Evolutionary conservation across 2,329 filamentous ascomycete genomes (phyloP).

Genomic region (Ramichloridium luteum): DNA sequence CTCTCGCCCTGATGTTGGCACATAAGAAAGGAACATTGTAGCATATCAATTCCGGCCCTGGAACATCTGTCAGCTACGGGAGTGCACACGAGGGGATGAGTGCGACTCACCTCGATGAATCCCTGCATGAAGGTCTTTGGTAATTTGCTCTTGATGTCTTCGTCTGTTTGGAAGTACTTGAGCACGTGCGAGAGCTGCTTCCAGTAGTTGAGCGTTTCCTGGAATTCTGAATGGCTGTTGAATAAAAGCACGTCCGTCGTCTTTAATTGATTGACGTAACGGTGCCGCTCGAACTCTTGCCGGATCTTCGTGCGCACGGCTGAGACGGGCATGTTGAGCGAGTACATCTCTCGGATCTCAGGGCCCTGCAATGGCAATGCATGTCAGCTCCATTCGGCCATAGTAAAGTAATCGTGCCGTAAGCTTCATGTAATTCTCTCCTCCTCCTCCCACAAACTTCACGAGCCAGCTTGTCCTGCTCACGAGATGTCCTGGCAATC

Average conservation of each 20-base stretch:
- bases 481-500: too few relatives aligned
- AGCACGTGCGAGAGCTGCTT: conserved; percentile 92
- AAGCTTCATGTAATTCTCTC: neutral
- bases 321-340: conserved; percentile 75
- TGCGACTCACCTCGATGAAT: conserved; percentile 84
- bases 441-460: too few relatives aligned
- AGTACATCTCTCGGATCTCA: conserved; percentile 96
- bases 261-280: conserved; percentile 79
- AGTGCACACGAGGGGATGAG: too few relatives aligned
- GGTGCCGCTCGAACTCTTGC: conserved; percentile 91
- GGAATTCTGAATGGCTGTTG: conserved; percentile 86
- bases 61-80: conserved; percentile 6
- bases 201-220: conserved; percentile 99
- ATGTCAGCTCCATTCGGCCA: conserved; percentile 11
- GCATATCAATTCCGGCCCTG: conserved; percentile 17
- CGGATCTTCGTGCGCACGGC: conserved; percentile 83
- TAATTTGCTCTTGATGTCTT: conserved; percentile 60
- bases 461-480: too few relatives aligned
- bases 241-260: conserved; percentile 83
- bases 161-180: conserved; percentile 90
- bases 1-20: too few relatives aligned
- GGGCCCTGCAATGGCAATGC: conserved; percentile 53
- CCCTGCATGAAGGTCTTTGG: conserved; percentile 85
- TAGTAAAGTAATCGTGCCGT: too few relatives aligned
- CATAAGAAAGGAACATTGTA: too few relatives aligned